These are phyloP conservation scores for Scheffersomyces cryptocercus DNA, from an alignment of 1,139 yeast genomes.

Conservation along the genomic window DNA sequence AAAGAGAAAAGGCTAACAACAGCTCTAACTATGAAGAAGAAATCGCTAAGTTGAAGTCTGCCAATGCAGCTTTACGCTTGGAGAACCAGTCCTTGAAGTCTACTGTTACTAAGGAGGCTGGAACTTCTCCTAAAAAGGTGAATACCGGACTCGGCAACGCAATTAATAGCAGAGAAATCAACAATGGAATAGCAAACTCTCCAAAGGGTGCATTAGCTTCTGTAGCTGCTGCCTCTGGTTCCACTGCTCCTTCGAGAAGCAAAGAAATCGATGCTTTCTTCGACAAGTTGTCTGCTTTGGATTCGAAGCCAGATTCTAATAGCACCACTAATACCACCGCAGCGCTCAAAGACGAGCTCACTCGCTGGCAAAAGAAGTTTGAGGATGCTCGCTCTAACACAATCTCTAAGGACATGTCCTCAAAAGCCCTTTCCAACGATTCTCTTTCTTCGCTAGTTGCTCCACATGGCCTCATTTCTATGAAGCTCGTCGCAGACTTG, in stretches of 20 bases:
- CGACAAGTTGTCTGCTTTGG: constrained; percentile 28
- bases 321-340: constrained; percentile 12
- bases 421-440: constrained; percentile 21
- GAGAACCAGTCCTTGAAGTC: constrained; percentile 43
- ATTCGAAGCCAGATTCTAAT: constrained; percentile 6
- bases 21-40: constrained; percentile 9
- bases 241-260: constrained; percentile 4
- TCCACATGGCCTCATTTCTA: constrained; percentile 46
- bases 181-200: neutral
- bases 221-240: constrained; percentile 3
- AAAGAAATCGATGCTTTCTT: constrained; percentile 27
- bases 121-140: constrained; percentile 31
- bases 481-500: constrained; percentile 44
- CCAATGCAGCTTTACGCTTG: constrained; percentile 38
- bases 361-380: constrained; percentile 49
- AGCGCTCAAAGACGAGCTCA: constrained; percentile 32
- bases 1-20: neutral
- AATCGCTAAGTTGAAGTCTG: constrained; percentile 22
- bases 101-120: constrained; percentile 19
- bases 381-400: constrained; percentile 40
- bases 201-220: constrained; percentile 7
- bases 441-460: constrained; percentile 34
- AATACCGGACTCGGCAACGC: constrained; percentile 17
- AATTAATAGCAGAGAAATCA: neutral
- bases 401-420: constrained; percentile 24